Base-by-base conservation (phyloP, 495 filamentous ascomycete species). In the Penicillium waksmanii region DNA sequence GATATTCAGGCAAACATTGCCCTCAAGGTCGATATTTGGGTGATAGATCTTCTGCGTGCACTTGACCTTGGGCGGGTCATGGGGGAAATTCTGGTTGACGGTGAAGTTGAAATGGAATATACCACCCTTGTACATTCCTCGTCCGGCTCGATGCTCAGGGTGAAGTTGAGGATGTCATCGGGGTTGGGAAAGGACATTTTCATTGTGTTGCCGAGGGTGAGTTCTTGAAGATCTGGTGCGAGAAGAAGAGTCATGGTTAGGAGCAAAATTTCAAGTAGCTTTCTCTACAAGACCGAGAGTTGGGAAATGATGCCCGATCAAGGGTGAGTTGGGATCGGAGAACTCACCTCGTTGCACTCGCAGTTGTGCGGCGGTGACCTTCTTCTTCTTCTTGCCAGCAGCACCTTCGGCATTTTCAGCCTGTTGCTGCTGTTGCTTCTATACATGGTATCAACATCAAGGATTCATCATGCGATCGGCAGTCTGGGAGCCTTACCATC, bases 11-110 rank as follows among this genome's bases (percentile, higher is more conserved):
- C 95, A 98, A 13, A 98, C 92, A 69, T 98, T 98, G 40, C 95
- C 95, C 67, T 98, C 95, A 50, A 96, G 81, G 71, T 98, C 95
- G 73, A 98, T 98, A 73, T 98, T 98, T 11, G 95, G 95, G 68
- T 98, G 95, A 77, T 98, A 98, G 65, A 98, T 97, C 82, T 97
- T 98, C 74, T 98, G 90, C 55, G 88, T 91, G 75, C 95, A 98
- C 71, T 93, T 96, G 65, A 98, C 96, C 76, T 98, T 98, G 1
- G 95, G 95, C 58, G 95, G 93, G 72, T 98, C 95, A 73, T 98
- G 96, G 9, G 95, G 95, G 80, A 96, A 98, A 77, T 90, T 92
- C 66, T 93, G 90, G 70, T 91, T 90, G 77, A 98, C 96, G 64
- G 84, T 83, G 77, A 98, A 98, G 42, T 79, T 89, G 78, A 98